A percentile compares a stretch with the other conserved stretches of the same genome.
These are phyloP conservation scores for Penicillium sp. DNA, from an alignment of 2,329 filamentous ascomycete species.

Conservation along the genomic window DNA sequence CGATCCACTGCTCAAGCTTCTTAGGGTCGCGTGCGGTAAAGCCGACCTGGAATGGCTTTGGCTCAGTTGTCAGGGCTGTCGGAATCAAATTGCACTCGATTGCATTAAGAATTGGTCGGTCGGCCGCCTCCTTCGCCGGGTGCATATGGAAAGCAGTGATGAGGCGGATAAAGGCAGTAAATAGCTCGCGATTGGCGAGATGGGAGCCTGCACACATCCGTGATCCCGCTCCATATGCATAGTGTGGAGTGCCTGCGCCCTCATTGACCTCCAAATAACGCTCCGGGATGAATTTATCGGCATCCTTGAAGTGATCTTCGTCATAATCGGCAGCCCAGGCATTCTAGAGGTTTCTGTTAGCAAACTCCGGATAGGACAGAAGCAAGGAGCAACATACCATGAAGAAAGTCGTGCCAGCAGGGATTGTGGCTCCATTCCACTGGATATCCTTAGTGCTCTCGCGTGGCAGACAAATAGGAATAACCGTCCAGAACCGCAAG, in stretches of 20 bases:
- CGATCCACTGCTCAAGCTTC: constrained; percentile 53
- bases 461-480: constrained; percentile 73
- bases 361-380: background rate
- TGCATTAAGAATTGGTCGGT: constrained; percentile 55
- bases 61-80: constrained; percentile 60
- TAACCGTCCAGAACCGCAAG: constrained; percentile 74
- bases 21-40: constrained; percentile 50
- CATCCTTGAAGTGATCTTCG: constrained; percentile 62
- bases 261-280: constrained; percentile 60
- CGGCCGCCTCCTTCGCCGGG: constrained; percentile 45
- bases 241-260: constrained; percentile 57
- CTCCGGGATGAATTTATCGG: constrained; percentile 65
- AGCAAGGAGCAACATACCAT: constrained; percentile 51
- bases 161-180: constrained; percentile 58
- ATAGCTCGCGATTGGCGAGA: constrained; percentile 63
- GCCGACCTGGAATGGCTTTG: constrained; percentile 61
- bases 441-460: constrained; percentile 69
- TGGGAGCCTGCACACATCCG: constrained; percentile 64
- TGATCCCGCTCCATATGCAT: constrained; percentile 61
- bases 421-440: constrained; percentile 66
- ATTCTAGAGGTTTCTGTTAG: constrained; percentile 47
- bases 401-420: constrained; percentile 74
- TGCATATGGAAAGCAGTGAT: constrained; percentile 59
- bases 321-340: constrained; percentile 75
- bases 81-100: constrained; percentile 58